Evolutionary conservation across 305 asterid species (phyloP).

Genomic region (Plantago coronopus): DNA sequence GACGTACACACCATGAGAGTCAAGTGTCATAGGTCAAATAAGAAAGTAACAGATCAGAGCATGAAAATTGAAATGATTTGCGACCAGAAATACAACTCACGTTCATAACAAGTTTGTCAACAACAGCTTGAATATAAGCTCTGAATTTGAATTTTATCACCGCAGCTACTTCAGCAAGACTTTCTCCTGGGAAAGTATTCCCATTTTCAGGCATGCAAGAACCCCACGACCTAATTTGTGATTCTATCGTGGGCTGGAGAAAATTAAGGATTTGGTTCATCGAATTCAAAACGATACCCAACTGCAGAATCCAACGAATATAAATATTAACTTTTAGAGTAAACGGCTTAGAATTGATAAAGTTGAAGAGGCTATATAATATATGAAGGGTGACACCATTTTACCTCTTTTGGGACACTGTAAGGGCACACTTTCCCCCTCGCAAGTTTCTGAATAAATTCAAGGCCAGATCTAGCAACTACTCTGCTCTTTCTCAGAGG

Average conservation of each 20-base stretch:
- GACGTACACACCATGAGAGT: constrained; percentile 2
- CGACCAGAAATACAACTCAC: constrained; percentile 33
- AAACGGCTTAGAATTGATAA: not conserved
- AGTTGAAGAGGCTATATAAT: not conserved
- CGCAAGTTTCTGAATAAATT: constrained; percentile 73
- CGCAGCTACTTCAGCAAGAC: constrained; percentile 74
- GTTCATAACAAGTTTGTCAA: constrained; percentile 77
- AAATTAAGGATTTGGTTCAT: constrained; percentile 74
- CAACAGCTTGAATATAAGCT: constrained; percentile 63
- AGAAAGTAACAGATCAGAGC: constrained; percentile 35
- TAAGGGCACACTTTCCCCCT: constrained; percentile 55
- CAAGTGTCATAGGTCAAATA: no score
- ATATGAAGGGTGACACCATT: not conserved
- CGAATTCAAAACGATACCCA: constrained; percentile 80
- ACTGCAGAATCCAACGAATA: constrained; percentile 33
- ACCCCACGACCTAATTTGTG: constrained; percentile 68
- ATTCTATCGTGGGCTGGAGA: constrained; percentile 64
- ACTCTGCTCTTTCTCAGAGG: constrained; percentile 69
- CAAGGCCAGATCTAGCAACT: constrained; percentile 71
- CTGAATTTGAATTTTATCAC: constrained; percentile 77
- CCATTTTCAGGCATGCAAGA: constrained; percentile 72
- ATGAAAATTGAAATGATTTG: not conserved
- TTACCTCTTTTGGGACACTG: constrained; percentile 58
- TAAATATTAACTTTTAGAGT: not conserved
- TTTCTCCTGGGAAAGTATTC: constrained; percentile 56